Percentiles rank a stretch among this genome's conserved stretches.
These are phyloP conservation scores for Solanum virginianum DNA, from an alignment of 257 asterid species.

Conservation along the genomic window DNA sequence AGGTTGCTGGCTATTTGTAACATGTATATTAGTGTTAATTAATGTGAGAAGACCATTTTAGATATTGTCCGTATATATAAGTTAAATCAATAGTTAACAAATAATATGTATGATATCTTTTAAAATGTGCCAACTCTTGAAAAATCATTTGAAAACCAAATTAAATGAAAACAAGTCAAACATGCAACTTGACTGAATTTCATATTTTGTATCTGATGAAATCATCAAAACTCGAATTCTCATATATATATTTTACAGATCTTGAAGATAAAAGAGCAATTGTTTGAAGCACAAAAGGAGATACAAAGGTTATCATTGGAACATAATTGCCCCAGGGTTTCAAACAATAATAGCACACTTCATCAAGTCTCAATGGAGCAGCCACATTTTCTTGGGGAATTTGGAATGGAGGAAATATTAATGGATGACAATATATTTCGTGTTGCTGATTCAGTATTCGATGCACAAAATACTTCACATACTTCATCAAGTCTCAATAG, in stretches of 20 bases:
- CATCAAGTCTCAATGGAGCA: conserved; percentile 24
- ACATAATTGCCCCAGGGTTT: conserved; percentile 18
- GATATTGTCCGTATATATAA: background rate
- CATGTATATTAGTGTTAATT: background rate
- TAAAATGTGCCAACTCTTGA: background rate
- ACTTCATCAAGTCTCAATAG: no score
- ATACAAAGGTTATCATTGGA: conserved; percentile 25
- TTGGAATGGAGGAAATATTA: conserved; percentile 25
- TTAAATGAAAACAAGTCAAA: background rate
- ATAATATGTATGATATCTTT: background rate
- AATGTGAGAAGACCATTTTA: background rate
- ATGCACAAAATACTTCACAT: background rate
- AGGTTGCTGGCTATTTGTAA: background rate
- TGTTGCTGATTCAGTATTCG: background rate
- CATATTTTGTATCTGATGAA: background rate
- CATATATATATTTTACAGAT: conserved; percentile 2
- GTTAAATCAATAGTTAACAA: background rate
- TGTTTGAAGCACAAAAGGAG: conserved; percentile 34
- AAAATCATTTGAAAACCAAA: background rate
- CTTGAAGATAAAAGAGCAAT: conserved; percentile 37
- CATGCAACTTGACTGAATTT: background rate
- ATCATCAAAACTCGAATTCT: background rate
- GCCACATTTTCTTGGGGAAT: conserved; percentile 25
- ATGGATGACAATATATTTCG: conserved; percentile 18
- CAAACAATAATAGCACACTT: conserved; percentile 41